These are phyloP conservation scores for Plasmodium coatneyi DNA, from an alignment of 169 alveolate species.

Conservation along the genomic window DNA sequence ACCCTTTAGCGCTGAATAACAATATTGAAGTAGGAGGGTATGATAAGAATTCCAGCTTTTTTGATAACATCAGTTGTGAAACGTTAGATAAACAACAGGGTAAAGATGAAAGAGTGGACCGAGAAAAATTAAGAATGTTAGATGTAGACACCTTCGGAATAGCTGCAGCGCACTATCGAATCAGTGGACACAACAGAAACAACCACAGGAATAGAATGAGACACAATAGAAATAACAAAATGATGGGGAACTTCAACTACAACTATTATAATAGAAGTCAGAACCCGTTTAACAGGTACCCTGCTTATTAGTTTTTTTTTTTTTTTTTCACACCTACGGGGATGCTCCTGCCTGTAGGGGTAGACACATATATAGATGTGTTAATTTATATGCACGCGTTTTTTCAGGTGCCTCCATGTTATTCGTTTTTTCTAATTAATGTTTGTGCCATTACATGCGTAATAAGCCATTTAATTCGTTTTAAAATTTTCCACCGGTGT, in stretches of 20 bases:
- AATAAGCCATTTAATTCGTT: slow-evolving; percentile 30
- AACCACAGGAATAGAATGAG: slow-evolving; percentile 69
- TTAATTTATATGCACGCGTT: background rate
- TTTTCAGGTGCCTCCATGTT: background rate
- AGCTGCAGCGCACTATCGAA: slow-evolving; percentile 78
- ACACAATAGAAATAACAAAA: slow-evolving; percentile 51
- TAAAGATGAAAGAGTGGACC: slow-evolving; percentile 78
- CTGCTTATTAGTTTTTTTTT: slow-evolving; percentile 35
- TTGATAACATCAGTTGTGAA: slow-evolving; percentile 82
- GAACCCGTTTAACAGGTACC: slow-evolving; percentile 71
- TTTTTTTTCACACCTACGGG: background rate
- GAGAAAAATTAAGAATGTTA: slow-evolving; percentile 81
- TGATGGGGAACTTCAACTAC: slow-evolving; percentile 33
- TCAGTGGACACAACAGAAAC: slow-evolving; percentile 65
- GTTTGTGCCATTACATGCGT: slow-evolving; percentile 38
- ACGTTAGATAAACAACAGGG: slow-evolving; percentile 74
- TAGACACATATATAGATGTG: background rate
- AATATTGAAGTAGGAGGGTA: slow-evolving; percentile 73
- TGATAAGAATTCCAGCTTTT: slow-evolving; percentile 85
- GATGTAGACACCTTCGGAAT: slow-evolving; percentile 87
- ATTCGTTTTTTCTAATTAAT: slow-evolving; percentile 31
- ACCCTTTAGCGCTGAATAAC: slow-evolving; percentile 3
- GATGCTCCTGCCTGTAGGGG: background rate
- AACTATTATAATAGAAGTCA: slow-evolving; percentile 47
- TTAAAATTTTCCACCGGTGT: background rate